Base-by-base conservation (phyloP, 306 rosid genomes). In the Acacia crassicarpa region DNA sequence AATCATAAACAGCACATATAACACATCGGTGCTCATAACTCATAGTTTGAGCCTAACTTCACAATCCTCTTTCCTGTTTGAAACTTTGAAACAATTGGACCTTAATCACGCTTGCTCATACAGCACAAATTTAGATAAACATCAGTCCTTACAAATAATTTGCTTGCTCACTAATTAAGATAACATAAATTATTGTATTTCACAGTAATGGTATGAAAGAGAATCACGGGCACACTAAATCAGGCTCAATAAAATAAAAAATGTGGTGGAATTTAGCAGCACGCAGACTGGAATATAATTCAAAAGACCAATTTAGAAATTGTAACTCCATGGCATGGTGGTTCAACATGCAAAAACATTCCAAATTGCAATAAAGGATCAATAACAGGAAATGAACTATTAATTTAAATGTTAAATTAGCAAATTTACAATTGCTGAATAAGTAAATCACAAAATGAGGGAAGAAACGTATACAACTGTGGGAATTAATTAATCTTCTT, bases 401-500 rank as follows among this genome's bases (percentile, higher is more conserved):
- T 16, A 2, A 73, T 13, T 44, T 49, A 12, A 32, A 19, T 32
- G 27, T 48, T 49, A 49, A 51, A 30, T 23, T n/a, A 23, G 38
- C 75, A 23, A 45, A 22, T 71, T 44, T 70, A 70, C 75, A 70
- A 17, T 71, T 71, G 5, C 32, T 23, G n/a, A 43, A 45, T 56
- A 44, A 15, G 7, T 14, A 71, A 71, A 13, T 8, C 4, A 22
- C n/a, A 74, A 74, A 51, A 51, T 30, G 65, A 17, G 45, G 22
- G 32, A 30, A 49, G 27, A 49, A 49, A 19, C 13, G 63, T 49
- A 73, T 9, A 49, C 12, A 13, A 20, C 0, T 3, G 53, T 7
- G 35, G 53, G 33, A 48, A 48, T 70, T 71, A 91, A 23, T 79
- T 82, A 72, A 81, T 89, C 86, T 91, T 94, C 46, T 83, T 86